Evolutionary conservation across 2,329 filamentous ascomycete species (phyloP), one percentile per base, ranked within the genome.

Genomic region (Nigrospora oryzae): DNA sequence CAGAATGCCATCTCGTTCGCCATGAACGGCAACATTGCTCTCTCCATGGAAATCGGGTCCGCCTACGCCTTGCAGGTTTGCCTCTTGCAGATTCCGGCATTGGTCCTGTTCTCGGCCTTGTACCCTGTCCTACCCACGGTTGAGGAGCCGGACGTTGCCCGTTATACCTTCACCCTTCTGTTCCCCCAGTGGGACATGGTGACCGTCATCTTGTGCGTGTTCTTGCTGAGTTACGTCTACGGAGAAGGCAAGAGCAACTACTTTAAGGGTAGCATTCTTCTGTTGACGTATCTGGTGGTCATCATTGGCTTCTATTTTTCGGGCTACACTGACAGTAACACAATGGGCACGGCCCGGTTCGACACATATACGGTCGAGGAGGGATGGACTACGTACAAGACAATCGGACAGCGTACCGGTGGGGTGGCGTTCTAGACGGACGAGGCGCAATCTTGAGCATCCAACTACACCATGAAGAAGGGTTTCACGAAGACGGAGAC

Each of bases 181-280:
- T 97, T 98, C 69, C 93, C 93, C 1, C 93, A 98, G 64, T 98
- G 91, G 91, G 93, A 98, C 63, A 94, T 98, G 88, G 84, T 97
- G 12, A 95, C 88, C 1, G 89, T 97, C 14, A 95, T 97, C 48
- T 70, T 98, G 14, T 96, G 91, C 58, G 89, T 98, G 15, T 95
- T 98, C 70, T 70, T 98, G 46, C 80, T 98, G 53, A 95, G 89
- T 58, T 95, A 97, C 71, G 91, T 98, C 73, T 95, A 97, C 56
- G 88, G 91, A 42, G 93, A 98, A 68, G 93, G 93, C 36, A 98
- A 98, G 79, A 97, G 90, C 72, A 98, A 98, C 66, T 98, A 98
- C 67, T 98, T 98, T 80, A 98, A 98, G 71, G 93, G 93, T 42
- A 95, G 88, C 52, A 96, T 97, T 55, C 74, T 98, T 43, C 81